Evolutionary conservation across 345 rosid genomes (phyloP), one percentile per base, ranked within the genome.

Genomic region (Hevea brasiliensis): DNA sequence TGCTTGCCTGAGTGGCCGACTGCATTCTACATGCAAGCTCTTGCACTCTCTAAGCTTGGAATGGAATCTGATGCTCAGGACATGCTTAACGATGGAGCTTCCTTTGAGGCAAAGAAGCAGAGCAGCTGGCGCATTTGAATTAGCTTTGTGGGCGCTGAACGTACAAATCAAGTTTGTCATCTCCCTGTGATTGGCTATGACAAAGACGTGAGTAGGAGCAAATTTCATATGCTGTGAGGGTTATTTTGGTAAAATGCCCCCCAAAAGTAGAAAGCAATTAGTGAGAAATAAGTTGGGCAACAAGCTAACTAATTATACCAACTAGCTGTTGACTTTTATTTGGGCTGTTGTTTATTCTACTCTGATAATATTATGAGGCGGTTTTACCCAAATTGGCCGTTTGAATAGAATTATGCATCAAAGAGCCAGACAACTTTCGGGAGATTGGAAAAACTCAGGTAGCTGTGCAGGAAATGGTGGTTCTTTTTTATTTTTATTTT

Each of bases 61-160:
- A 94, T 94, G 98, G 97, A 94, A 80, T 88, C 89, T 0, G 98
- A 94, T 72, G 98, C 98, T 18, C 93, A 92, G 67, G 98, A 92
- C 85, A 94, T 94, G 98, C 94, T 94, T 47, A 89, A 86, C n/a
- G 98, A 94, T 10, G 98, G 98, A 26, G 96, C 98, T 60, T 79
- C 92, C 45, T 87, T 90, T 7, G 98, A 92, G 75, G 90, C 90
- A 4, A 94, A 94, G 85, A 86, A 83, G 85, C 98, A 86, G 80
- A 88, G 87, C 76, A 87, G 86, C 64, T 88, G 98, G 94, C 98
- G 94, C 74, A 79, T 71, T 61, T 84, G 65, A 53, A 21, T 15
- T 23, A 21, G 17, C 13, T 47, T 47, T 47, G 6, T 21, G 47
- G 13, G 24, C 13, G 1, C 18, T 59, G 1, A 61, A 37, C n/a